Percentiles rank a stretch among this genome's conserved stretches.
phyloP scores from a whole-genome alignment of 148 eudicot genomes.

The Diospyros kaki region DNA sequence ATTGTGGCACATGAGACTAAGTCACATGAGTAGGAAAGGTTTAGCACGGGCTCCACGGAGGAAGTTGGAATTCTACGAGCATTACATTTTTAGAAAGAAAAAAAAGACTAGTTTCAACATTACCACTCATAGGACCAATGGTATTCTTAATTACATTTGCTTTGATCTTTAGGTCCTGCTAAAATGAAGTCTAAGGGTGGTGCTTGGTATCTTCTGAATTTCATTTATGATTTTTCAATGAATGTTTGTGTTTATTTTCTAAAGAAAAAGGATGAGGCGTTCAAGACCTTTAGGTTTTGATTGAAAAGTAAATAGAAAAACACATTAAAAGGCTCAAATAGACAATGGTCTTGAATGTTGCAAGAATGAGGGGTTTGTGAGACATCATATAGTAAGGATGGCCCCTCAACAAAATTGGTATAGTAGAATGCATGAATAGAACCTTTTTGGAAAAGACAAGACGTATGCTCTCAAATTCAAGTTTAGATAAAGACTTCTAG shows the following conservation, averaged over 20 bases:
- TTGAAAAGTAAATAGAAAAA: slow-evolving; percentile 10
- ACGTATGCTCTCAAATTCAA: slow-evolving; percentile 22
- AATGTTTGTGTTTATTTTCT: too few relatives aligned
- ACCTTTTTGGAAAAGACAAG: slow-evolving; percentile 15
- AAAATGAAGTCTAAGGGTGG: too few relatives aligned
- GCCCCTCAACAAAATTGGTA: slow-evolving; percentile 24
- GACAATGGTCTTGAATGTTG: slow-evolving; percentile 18
- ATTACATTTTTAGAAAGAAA: too few relatives aligned
- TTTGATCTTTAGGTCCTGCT: too few relatives aligned
- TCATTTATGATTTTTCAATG: too few relatives aligned
- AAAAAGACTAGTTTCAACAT: too few relatives aligned
- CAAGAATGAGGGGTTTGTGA: slow-evolving; percentile 1
- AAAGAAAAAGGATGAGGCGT: not conserved
- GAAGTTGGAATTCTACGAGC: too few relatives aligned
- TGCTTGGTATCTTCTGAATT: too few relatives aligned
- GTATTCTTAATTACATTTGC: too few relatives aligned
- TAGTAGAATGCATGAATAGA: slow-evolving; percentile 14
- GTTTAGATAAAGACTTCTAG: slow-evolving; percentile 14
- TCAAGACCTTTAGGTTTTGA: not conserved
- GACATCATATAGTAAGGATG: slow-evolving; percentile 10
- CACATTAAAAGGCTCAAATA: slow-evolving; percentile 11
- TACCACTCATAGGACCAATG: too few relatives aligned
- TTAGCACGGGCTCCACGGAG: not conserved
- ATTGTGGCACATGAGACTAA: not conserved
- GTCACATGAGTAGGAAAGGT: not conserved